Base-by-base conservation (phyloP, 163 green algal genomes). In the Chlorella variabilis region DNA sequence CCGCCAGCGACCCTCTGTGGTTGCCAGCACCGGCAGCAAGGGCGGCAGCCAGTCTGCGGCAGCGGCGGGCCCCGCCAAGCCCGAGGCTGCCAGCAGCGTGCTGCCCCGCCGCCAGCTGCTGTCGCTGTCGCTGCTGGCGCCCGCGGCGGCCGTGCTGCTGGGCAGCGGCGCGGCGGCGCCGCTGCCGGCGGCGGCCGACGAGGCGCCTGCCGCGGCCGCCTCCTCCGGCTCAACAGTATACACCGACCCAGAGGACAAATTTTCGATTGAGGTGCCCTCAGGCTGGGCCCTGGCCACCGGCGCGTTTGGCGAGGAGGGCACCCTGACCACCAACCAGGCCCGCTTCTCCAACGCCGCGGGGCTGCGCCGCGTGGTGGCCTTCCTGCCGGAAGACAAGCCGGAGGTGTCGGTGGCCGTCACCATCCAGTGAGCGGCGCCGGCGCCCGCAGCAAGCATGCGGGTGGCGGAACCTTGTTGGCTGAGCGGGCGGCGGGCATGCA, bases 321-420 rank as follows among this genome's bases (percentile, higher is more conserved):
- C 73, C 1, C 73, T 80, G 27, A 80, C 73, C 17, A 51, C 29
- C 31, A 48, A 34, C 31, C 70, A 77, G 70, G 61, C 31, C 29
- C 77, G 83, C 27, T 87, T 87, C 51, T 66, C 41, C 34, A 87
- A 87, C 48, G 62, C 58, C 6, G 83, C 83, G 6, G 83, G 83
- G 17, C 42, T 87, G 59, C 59, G 74, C 25, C 42, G 48, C 17
- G 77, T 87, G 59, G 59, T 87, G 45, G 83, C 67, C 8, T 87
- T 81, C 34, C 65, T 63, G 25, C 83, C 83, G 1, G 34, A 63
- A 25, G 38, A n/a, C 51, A 81, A 63, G 23, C 67, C 82, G 0
- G 67, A 83, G 4, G 85, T 90, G 33, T 82, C 33, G 36, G 25
- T 90, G 4, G 42, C 74, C 34, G 48, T 90, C 36, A 90, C 85